These are phyloP conservation scores for Penstemon eatonii DNA, from an alignment of 257 asterid genomes.

Conservation along the genomic window DNA sequence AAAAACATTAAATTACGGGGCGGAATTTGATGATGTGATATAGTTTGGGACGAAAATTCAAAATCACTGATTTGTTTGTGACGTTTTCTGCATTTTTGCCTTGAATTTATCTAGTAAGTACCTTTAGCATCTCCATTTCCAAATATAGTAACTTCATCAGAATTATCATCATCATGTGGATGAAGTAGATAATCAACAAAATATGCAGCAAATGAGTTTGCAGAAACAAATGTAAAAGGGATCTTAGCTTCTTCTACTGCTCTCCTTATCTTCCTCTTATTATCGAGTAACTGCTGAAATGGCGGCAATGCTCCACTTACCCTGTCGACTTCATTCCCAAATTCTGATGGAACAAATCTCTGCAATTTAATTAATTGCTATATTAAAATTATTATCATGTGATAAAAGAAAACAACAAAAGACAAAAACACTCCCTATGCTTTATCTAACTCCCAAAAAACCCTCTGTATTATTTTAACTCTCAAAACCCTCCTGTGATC, in stretches of 20 bases:
- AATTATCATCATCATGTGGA: conserved; percentile 24
- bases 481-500: too few species aligned
- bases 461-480: too few species aligned
- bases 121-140: conserved; percentile 36
- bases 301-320: too few species aligned
- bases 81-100: too few species aligned
- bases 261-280: conserved; percentile 42
- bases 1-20: too few species aligned
- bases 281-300: conserved; percentile 25
- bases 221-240: conserved; percentile 36
- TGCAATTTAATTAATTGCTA: neutral
- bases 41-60: too few species aligned
- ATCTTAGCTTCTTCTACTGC: conserved; percentile 43
- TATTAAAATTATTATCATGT: too few species aligned
- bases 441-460: too few species aligned
- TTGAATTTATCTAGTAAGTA: neutral
- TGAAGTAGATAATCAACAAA: conserved; percentile 37
- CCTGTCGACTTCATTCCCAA: conserved; percentile 23
- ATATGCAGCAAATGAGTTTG: conserved; percentile 40
- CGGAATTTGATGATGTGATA: too few species aligned
- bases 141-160: conserved; percentile 25
- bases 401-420: too few species aligned
- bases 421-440: too few species aligned
- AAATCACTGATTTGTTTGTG: too few species aligned
- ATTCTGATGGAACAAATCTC: conserved; percentile 47